These are phyloP conservation scores for Stagonosporopsis rhizophila DNA, from an alignment of 2,329 filamentous ascomycete genomes.

Conservation along the genomic window DNA sequence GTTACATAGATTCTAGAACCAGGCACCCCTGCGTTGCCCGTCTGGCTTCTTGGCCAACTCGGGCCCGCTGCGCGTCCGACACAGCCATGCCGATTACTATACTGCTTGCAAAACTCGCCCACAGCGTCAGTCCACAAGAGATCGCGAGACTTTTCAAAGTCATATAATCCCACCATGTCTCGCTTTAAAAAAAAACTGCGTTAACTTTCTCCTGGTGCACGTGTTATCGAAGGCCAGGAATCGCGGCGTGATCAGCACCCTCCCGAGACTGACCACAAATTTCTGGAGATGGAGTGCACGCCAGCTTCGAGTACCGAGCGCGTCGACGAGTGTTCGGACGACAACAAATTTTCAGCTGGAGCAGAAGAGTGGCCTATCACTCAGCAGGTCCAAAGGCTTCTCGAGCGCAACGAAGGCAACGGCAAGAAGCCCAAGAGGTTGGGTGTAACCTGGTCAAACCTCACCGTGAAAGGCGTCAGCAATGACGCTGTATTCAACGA, in stretches of 20 bases:
- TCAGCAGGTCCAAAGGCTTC: slow-evolving; percentile 4
- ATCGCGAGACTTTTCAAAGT: neutral
- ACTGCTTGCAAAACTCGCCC: neutral
- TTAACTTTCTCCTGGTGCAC: neutral
- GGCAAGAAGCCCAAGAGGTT: slow-evolving; percentile 65
- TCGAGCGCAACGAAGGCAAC: slow-evolving; percentile 1
- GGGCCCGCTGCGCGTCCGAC: neutral
- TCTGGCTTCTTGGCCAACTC: neutral
- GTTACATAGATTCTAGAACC: neutral
- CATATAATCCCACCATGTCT: neutral
- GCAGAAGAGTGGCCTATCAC: slow-evolving; percentile 13
- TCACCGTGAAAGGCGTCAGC: slow-evolving; percentile 76
- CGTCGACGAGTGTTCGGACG: neutral
- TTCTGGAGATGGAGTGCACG: neutral
- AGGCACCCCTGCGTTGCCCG: neutral
- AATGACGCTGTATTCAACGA: slow-evolving; percentile 70
- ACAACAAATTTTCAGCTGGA: neutral
- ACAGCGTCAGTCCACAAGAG: neutral
- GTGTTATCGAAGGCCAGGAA: neutral
- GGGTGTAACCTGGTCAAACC: slow-evolving; percentile 75
- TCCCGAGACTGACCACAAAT: neutral
- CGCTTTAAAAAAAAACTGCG: neutral
- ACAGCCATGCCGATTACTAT: slow-evolving; percentile 1
- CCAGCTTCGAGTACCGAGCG: neutral
- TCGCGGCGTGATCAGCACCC: neutral